These are phyloP conservation scores for Exophiala phaeomuriformis DNA, from an alignment of 2,329 filamentous ascomycete species.

Conservation along the genomic window DNA sequence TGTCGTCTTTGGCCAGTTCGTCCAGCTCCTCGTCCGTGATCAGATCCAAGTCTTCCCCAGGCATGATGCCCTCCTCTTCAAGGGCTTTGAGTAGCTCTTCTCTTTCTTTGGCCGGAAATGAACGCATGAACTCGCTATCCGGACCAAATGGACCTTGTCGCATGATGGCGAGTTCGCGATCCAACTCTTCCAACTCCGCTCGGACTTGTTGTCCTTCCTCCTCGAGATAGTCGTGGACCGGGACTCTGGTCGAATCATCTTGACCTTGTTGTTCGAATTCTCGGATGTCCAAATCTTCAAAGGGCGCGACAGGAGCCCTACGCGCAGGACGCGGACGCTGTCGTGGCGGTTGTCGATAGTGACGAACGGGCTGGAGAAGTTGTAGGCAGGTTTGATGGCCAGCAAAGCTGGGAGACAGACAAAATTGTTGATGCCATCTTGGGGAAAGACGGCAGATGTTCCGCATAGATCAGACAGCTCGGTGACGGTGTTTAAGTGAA, in stretches of 20 bases:
- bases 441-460: slow-evolving; percentile 25
- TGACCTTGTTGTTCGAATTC: slow-evolving; percentile 39
- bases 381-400: slow-evolving; percentile 24
- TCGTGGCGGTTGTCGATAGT: slow-evolving; percentile 20
- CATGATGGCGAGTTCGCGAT: slow-evolving; percentile 36
- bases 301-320: not conserved
- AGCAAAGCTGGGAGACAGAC: slow-evolving; percentile 24
- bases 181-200: slow-evolving; percentile 35
- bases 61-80: slow-evolving; percentile 33
- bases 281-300: slow-evolving; percentile 35
- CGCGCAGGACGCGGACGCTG: slow-evolving; percentile 12
- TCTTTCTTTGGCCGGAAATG: slow-evolving; percentile 37
- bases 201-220: slow-evolving; percentile 35
- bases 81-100: slow-evolving; percentile 38
- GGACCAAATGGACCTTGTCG: slow-evolving; percentile 39
- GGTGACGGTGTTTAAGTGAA: too few relatives aligned
- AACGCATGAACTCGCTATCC: slow-evolving; percentile 39
- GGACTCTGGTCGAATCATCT: slow-evolving; percentile 33
- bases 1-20: slow-evolving; percentile 27
- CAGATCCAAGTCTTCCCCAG: slow-evolving; percentile 31
- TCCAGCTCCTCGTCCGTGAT: slow-evolving; percentile 39
- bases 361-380: slow-evolving; percentile 19
- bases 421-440: slow-evolving; percentile 29
- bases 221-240: slow-evolving; percentile 35
- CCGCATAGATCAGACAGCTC: slow-evolving; percentile 17